Evolutionary conservation across 1,284 basidiomycete genomes (phyloP), one percentile per base, ranked within the genome.

Genomic region (Ganoderma sp.): DNA sequence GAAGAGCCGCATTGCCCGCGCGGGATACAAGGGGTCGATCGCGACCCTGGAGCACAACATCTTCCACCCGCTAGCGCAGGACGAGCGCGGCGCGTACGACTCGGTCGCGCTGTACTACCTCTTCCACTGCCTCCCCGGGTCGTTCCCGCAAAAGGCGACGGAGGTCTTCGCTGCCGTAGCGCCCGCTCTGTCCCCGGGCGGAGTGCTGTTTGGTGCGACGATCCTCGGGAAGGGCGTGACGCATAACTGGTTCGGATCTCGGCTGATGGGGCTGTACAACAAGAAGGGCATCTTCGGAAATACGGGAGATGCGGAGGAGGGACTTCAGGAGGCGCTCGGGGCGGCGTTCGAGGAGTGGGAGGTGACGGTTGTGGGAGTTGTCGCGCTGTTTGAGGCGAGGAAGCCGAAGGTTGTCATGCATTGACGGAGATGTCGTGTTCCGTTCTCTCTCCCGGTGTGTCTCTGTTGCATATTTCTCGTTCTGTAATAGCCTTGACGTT

Each of bases 21-120:
- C 71, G 7, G 75, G 74, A 7, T 74, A 70, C 69, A 66, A 61
- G 25, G 73, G 74, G 9, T 48, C 54, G 10, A 66, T 75, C n/a
- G 68, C 72, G n/a, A 65, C 63, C 9, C 34, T 74, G 22, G 57
- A 68, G 45, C 74, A 74, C 56, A 71, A 70, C 70, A 61, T 73
- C 28, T 74, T 75, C 66, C 45, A 64, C 3, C 70, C 74, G 2
- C 67, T 75, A 8, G 70, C 76, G 1, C 58, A 52, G 56, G 15
- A 17, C 12, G 22, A 68, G 59, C 66, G 52, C 39, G 68, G 62
- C 19, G 59, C 28, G 42, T 75, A 73, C 68, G 73, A 76, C 62
- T 74, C 75, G 19, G 65, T 75, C 63, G 74, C 75, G 56, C 64
- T 74, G 15, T 75, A 74, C 70, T 74, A 76, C 67, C 39, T 75